Evolutionary conservation across 2,329 filamentous ascomycete species (phyloP).

Genomic region (Trichoderma sp.): DNA sequence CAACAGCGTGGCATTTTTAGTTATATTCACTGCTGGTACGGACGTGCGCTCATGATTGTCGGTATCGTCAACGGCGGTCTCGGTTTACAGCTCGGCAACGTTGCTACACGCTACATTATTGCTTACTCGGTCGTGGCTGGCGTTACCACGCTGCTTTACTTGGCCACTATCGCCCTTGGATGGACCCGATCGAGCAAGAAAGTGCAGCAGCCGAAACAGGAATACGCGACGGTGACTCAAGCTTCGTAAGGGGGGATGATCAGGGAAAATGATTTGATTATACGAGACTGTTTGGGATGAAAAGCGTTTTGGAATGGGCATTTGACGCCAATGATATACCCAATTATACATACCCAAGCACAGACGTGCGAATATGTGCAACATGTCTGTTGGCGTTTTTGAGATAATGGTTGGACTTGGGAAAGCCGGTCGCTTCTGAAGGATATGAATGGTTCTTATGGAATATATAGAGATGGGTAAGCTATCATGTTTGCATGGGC

Average conservation of each 20-base stretch:
- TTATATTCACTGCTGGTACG: conserved; percentile 61
- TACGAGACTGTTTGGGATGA: background rate
- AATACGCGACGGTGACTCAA: background rate
- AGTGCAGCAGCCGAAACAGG: conserved; percentile 2
- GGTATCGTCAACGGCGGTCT: conserved; percentile 63
- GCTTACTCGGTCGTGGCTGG: conserved; percentile 56
- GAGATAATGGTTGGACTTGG: background rate
- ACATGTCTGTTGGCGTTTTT: background rate
- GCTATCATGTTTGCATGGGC: background rate
- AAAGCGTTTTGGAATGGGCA: background rate
- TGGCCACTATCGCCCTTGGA: conserved; percentile 27
- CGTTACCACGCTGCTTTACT: conserved; percentile 46
- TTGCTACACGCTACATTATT: conserved; percentile 42
- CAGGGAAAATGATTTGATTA: background rate
- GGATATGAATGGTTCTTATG: background rate
- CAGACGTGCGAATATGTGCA: background rate
- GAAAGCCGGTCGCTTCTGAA: background rate
- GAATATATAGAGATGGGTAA: background rate
- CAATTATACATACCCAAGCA: background rate
- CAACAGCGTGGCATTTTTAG: conserved; percentile 49
- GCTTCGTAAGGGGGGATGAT: background rate
- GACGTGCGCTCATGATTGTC: conserved; percentile 54
- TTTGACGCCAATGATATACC: conserved; percentile 4
- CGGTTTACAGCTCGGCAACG: conserved; percentile 50
- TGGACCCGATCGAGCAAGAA: conserved; percentile 12